Base-by-base conservation (phyloP, 2,329 filamentous ascomycete species). In the Colletotrichum cereale region DNA sequence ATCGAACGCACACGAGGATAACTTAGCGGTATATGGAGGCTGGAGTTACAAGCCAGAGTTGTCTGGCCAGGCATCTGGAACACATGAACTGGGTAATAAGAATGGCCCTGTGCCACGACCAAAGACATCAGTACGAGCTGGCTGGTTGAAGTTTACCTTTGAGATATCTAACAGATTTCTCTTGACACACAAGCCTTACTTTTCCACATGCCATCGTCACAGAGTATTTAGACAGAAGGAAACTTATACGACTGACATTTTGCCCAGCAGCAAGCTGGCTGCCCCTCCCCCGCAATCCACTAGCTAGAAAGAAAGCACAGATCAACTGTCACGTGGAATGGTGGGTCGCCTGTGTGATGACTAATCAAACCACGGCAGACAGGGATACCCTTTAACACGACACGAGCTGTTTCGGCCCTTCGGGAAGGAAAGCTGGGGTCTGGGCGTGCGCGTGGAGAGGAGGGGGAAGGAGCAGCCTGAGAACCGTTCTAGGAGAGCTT, bases 391-490 rank as follows among this genome's bases (percentile, higher is more conserved):
- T 36, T 26, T 11, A 24, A n/a, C 16, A 55, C 29, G 11, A 48
- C 57, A 31, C 38, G 38, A 62, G 47, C 48, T 57, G 65, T 67
- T 67, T 67, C 57, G 65, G 55, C 65, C 57, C 62, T 67, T 67
- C 57, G 65, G 55, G 44, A 52, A 61, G 47, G 5, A 24, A 50
- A 21, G 5, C n/a, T 29, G 44, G n/a, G 31, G 26, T 44, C 57
- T n/a, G n/a, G n/a, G n/a, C 29, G 40, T 26, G 40, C 56, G 40
- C 34, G 26, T 26, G 60, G 42, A 62, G 65, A 8, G 8, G 65
- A 8, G 8, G 16, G 21, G 21, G 42, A 11, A 42, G 40, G 16
- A 7, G 40, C 40, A 21, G 52, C 38, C 52, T 6, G 50, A 11
- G n/a, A 68, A 38, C n/a, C 31, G 18, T n/a, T 31, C 16, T 11